Conservation (phyloP, 371 early-diverging fungal genomes). For the Mucor saturninus region DNA sequence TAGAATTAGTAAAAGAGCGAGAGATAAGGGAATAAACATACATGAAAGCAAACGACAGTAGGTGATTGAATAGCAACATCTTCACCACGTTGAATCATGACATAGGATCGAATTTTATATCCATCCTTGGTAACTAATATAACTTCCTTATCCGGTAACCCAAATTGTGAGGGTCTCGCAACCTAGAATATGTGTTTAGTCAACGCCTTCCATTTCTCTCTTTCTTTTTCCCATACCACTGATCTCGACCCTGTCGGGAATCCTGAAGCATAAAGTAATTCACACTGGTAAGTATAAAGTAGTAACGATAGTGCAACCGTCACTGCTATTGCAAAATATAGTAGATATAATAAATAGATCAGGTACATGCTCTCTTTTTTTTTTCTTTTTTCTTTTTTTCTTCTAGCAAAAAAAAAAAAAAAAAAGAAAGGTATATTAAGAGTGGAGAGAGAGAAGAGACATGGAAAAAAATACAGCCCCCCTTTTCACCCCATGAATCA, state of each 20-base stretch:
- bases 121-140: constrained; percentile 81
- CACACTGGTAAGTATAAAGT: constrained; percentile 50
- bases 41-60: constrained; percentile 87
- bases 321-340: constrained; percentile 34
- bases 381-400: constrained; percentile 1
- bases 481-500: constrained; percentile 33
- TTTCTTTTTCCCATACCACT: constrained; percentile 27
- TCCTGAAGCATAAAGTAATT: constrained; percentile 49
- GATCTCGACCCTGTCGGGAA: constrained; percentile 51
- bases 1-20: not conserved
- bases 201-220: no score
- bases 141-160: constrained; percentile 76
- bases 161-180: constrained; percentile 73
- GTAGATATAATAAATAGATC: constrained; percentile 30
- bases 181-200: constrained; percentile 50
- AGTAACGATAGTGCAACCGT: constrained; percentile 32
- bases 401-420: constrained; percentile 11
- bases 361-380: constrained; percentile 10
- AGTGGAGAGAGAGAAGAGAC: constrained; percentile 2
- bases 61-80: constrained; percentile 63
- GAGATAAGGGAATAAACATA: constrained; percentile 30
- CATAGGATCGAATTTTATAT: constrained; percentile 76
- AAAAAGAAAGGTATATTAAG: constrained; percentile 8
- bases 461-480: no score
- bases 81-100: constrained; percentile 66